These are phyloP conservation scores for Phlyctochytrium arcticum DNA, from an alignment of 192 early-diverging fungal genomes.

Conservation along the genomic window DNA sequence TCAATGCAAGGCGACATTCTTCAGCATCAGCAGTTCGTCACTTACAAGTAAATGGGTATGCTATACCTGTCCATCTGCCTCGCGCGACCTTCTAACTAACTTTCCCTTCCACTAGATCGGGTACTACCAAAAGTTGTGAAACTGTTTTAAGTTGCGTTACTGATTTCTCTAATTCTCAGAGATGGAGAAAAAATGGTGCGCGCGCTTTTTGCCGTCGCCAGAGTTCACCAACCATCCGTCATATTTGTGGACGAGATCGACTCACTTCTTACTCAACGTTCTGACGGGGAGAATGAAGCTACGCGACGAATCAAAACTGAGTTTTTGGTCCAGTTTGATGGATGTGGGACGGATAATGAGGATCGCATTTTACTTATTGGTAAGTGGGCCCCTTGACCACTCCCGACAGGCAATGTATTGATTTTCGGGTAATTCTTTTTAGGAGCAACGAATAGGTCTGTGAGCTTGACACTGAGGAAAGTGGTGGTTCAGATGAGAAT, in stretches of 20 bases:
- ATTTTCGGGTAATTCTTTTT: neutral
- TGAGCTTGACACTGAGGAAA: too few species aligned
- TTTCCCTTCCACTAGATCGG: slow-evolving; percentile 3
- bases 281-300: slow-evolving; percentile 85
- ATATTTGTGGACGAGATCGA: slow-evolving; percentile 97
- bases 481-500: too few species aligned
- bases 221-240: slow-evolving; percentile 79
- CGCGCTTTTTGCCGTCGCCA: slow-evolving; percentile 85
- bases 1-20: slow-evolving; percentile 86
- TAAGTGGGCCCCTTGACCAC: slow-evolving; percentile 26
- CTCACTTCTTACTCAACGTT: slow-evolving; percentile 81
- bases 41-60: slow-evolving; percentile 87
- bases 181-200: slow-evolving; percentile 95
- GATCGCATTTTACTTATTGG: slow-evolving; percentile 76
- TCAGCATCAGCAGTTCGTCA: slow-evolving; percentile 84
- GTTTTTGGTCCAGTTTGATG: slow-evolving; percentile 78
- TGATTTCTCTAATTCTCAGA: slow-evolving; percentile 29
- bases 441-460: slow-evolving; percentile 65
- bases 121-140: too few species aligned
- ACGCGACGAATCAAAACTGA: slow-evolving; percentile 90
- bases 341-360: slow-evolving; percentile 65
- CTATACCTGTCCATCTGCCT: neutral
- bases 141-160: neutral
- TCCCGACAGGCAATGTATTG: too few species aligned
- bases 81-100: neutral